phyloP scores from a whole-genome alignment of 164 flowering plant species.

The Magnolia kwangsiensis region DNA sequence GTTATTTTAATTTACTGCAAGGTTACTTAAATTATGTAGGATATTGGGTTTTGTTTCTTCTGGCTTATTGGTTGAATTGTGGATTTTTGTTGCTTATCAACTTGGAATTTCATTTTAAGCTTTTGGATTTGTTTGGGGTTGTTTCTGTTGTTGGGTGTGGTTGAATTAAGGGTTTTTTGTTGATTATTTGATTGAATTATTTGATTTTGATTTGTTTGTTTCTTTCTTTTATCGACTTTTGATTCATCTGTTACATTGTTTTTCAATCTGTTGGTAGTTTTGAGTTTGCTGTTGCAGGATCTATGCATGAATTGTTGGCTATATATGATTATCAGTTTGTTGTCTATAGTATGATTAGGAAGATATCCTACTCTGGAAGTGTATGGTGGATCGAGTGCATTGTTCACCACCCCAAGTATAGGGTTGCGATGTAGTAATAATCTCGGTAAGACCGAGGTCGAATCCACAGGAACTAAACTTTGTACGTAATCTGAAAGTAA shows the following conservation, averaged over 20 bases:
- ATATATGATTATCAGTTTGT: neutral
- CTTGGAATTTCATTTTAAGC: no score
- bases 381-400: no score
- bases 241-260: neutral
- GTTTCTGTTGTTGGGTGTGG: neutral
- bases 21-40: neutral
- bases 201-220: neutral
- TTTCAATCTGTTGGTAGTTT: neutral
- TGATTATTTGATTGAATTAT: neutral
- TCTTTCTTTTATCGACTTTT: neutral
- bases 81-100: no score
- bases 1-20: neutral
- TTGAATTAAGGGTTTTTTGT: neutral
- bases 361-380: no score
- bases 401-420: no score
- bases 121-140: neutral
- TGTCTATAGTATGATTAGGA: no score
- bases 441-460: no score
- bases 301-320: constrained; percentile 2
- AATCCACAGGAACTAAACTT: no score
- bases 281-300: neutral
- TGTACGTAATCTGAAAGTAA: no score
- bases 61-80: neutral
- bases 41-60: constrained; percentile 5
- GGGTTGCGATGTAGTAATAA: no score